A percentile compares a stretch with the other conserved stretches of the same genome.
phyloP scores from a whole-genome alignment of 257 asterid genomes.

The Forsythia viridissima region DNA sequence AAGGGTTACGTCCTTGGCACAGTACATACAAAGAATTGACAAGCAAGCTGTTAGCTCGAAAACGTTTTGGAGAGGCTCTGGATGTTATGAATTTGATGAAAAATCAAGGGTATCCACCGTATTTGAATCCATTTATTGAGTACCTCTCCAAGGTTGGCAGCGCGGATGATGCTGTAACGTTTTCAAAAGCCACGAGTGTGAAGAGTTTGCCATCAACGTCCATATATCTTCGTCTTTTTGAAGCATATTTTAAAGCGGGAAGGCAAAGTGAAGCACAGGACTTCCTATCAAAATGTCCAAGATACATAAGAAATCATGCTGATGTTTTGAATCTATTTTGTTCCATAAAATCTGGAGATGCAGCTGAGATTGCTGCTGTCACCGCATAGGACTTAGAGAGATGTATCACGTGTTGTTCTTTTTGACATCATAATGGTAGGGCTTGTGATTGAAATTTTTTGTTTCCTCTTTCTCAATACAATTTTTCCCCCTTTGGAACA shows the following conservation, averaged over 20 bases:
- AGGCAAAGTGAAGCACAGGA: conserved; percentile 69
- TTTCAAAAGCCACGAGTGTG: conserved; percentile 47
- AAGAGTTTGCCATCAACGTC: conserved; percentile 53
- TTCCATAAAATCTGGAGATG: conserved; percentile 36
- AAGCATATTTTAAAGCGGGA: conserved; percentile 61
- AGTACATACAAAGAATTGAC: conserved; percentile 62
- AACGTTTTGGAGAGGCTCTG: conserved; percentile 56
- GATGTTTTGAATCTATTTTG: conserved; percentile 67
- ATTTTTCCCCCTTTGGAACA: conserved; percentile 8
- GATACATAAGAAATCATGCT: conserved; percentile 56
- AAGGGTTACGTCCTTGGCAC: conserved; percentile 51
- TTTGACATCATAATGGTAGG: conserved; percentile 23
- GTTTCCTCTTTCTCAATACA: not conserved
- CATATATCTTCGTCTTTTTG: conserved; percentile 55
- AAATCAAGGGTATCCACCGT: conserved; percentile 66
- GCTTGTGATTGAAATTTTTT: conserved; percentile 1
- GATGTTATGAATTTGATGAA: conserved; percentile 66
- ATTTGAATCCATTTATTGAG: conserved; percentile 50
- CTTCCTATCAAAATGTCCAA: conserved; percentile 67
- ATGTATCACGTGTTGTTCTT: conserved; percentile 30
- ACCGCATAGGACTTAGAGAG: conserved; percentile 38
- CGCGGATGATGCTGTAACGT: conserved; percentile 64
- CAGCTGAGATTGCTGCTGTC: conserved; percentile 26
- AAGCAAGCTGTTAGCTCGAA: conserved; percentile 49
- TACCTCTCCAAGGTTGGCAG: conserved; percentile 58